Conservation (phyloP, 495 filamentous ascomycete genomes). For the Chaetomium tenue region DNA sequence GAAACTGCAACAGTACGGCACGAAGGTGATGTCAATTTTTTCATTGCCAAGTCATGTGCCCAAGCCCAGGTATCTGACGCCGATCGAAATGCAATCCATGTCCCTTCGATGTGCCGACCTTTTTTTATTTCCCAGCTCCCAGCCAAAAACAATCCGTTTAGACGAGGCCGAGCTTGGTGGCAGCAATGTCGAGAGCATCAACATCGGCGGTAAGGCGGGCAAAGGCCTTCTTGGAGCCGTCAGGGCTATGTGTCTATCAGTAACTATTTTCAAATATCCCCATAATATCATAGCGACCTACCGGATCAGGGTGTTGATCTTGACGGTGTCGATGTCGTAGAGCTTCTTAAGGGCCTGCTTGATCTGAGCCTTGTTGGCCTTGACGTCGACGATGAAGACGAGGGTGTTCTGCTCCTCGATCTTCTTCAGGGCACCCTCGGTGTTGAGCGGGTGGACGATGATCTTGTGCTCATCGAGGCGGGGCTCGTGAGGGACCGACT, state of each 20-base stretch:
- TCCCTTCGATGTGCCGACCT: slow-evolving; percentile 30
- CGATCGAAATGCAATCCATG: slow-evolving; percentile 38
- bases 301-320: slow-evolving; percentile 99
- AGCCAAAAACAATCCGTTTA: slow-evolving; percentile 50
- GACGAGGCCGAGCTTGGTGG: slow-evolving; percentile 97
- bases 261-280: not conserved
- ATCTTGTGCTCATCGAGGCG: slow-evolving; percentile 92
- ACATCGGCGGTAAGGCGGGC: slow-evolving; percentile 91
- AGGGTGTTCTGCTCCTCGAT: slow-evolving; percentile 99
- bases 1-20: not conserved
- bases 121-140: slow-evolving; percentile 25
- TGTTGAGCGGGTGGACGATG: slow-evolving; percentile 84
- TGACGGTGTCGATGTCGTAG: slow-evolving; percentile 95
- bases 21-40: slow-evolving; percentile 38
- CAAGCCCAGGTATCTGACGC: slow-evolving; percentile 40
- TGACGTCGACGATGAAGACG: slow-evolving; percentile 97
- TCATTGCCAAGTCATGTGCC: slow-evolving; percentile 36
- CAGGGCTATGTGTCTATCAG: slow-evolving; percentile 59
- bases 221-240: slow-evolving; percentile 98
- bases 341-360: slow-evolving; percentile 98
- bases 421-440: slow-evolving; percentile 99
- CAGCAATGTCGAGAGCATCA: slow-evolving; percentile 98
- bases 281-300: slow-evolving; percentile 42
- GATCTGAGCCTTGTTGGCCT: slow-evolving; percentile 99
- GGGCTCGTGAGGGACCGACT: slow-evolving; percentile 83